Evolutionary conservation across 106 monocot species (phyloP), one percentile per base, ranked within the genome.

Genomic region (Amphibolis antarctica): DNA sequence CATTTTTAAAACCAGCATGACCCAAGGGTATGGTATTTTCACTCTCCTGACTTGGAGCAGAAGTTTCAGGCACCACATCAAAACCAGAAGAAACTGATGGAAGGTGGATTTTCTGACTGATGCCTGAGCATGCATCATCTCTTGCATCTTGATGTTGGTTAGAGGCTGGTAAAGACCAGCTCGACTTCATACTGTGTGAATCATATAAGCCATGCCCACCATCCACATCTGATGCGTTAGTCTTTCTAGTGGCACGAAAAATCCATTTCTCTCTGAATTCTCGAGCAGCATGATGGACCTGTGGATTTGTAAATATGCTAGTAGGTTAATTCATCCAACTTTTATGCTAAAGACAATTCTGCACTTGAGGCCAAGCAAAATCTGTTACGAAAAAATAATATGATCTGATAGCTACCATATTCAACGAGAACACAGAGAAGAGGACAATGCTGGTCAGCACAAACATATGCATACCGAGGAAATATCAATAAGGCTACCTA

Each of bases 231-330:
- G 78, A 76, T 27, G 66, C 56, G 18, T 82, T 68, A 25, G 71
- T 15, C 54, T 69, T 80, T 71, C 59, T 75, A 55, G 73, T 65
- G 9, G 26, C 28, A 57, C 57, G 57, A 28, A 28, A 81, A 44
- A 89, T 75, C 75, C 77, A 89, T 62, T 77, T 81, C 59, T 94
- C 79, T 46, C 81, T 60, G 54, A 94, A 94, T 44, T 74, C 75
- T 15, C 89, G 76, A 30, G 94, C 94, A 75, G 79, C 83, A 54
- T 75, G 72, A 59, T 89, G 81, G 31, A 94, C 86, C 94, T 94
- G 83, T 29, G 64, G 18, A 30, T 9, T 18, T 18, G 36, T 18
- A 55, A 43, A 66, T 43, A 36, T 17, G 25, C 17, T 49, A 17
- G n/a, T 3, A 19, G n/a, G 49, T 14, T 19, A 49, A 49, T 14